Evolutionary conservation across 106 monocot species (phyloP).

Genomic region (Platanthera guangdongensis): DNA sequence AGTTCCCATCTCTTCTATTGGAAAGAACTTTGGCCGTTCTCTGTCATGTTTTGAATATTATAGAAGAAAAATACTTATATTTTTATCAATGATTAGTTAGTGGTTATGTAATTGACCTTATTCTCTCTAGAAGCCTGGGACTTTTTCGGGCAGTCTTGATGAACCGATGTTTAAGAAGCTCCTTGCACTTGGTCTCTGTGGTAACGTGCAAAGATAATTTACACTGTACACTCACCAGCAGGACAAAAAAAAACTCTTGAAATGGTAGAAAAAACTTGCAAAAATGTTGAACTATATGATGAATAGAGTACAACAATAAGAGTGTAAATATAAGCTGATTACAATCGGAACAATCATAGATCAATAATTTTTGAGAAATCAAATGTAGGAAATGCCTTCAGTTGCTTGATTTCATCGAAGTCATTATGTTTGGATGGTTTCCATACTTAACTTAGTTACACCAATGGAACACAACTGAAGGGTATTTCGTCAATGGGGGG

Average conservation of each 20-base stretch:
- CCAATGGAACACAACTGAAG: too few species aligned
- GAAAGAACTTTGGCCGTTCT: conserved; percentile 58
- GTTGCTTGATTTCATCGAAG: too few species aligned
- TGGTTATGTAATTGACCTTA: conserved; percentile 39
- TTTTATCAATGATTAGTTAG: neutral
- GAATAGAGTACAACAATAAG: too few species aligned
- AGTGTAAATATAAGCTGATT: too few species aligned
- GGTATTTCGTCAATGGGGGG: too few species aligned
- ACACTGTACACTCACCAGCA: neutral
- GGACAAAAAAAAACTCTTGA: neutral
- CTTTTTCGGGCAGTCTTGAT: conserved; percentile 75
- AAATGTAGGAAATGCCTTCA: too few species aligned
- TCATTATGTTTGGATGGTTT: too few species aligned
- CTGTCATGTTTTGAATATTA: conserved; percentile 24
- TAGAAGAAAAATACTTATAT: neutral
- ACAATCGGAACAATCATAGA: too few species aligned
- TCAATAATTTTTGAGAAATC: too few species aligned
- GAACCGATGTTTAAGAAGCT: conserved; percentile 88
- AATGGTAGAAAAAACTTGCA: neutral
- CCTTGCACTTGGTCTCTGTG: conserved; percentile 95
- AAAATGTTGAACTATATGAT: too few species aligned
- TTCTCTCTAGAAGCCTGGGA: conserved; percentile 77
- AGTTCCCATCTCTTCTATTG: conserved; percentile 32
- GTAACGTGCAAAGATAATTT: conserved; percentile 9
- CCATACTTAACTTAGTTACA: too few species aligned